These are phyloP conservation scores for Penicillium psychrofluorescens DNA, from an alignment of 495 filamentous ascomycete genomes.

Conservation along the genomic window DNA sequence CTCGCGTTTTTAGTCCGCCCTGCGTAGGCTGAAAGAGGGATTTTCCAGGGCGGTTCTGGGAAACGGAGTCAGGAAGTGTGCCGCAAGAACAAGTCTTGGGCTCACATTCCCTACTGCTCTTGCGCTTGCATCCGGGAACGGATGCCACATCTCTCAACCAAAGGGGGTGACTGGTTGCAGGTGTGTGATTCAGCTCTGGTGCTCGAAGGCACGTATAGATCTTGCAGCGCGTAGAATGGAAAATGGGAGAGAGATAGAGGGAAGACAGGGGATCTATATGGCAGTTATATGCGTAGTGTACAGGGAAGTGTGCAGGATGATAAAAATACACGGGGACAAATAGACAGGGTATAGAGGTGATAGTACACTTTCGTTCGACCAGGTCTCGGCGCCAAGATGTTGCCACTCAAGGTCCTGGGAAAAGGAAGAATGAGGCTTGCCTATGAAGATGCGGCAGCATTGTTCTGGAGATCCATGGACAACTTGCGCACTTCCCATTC, in stretches of 20 bases:
- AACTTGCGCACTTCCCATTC: constrained; percentile 40
- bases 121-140: constrained; percentile 29
- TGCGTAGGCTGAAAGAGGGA: constrained; percentile 35
- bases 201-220: constrained; percentile 34
- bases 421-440: background rate
- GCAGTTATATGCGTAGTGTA: constrained; percentile 18
- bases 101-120: constrained; percentile 36
- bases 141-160: constrained; percentile 21
- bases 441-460: constrained; percentile 15
- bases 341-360: constrained; percentile 10
- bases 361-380: background rate
- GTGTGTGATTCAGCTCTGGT: constrained; percentile 25
- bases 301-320: constrained; percentile 10
- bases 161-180: constrained; percentile 21
- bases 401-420: too few relatives aligned
- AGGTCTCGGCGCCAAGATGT: background rate
- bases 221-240: constrained; percentile 12
- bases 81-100: constrained; percentile 9
- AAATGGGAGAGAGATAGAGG: background rate
- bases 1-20: constrained; percentile 48
- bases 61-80: constrained; percentile 42
- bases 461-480: constrained; percentile 25
- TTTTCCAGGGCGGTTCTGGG: constrained; percentile 35
- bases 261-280: constrained; percentile 8
- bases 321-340: constrained; percentile 7